Base-by-base conservation (phyloP, 768 basidiomycete genomes). In the Mycena rebaudengoi region DNA sequence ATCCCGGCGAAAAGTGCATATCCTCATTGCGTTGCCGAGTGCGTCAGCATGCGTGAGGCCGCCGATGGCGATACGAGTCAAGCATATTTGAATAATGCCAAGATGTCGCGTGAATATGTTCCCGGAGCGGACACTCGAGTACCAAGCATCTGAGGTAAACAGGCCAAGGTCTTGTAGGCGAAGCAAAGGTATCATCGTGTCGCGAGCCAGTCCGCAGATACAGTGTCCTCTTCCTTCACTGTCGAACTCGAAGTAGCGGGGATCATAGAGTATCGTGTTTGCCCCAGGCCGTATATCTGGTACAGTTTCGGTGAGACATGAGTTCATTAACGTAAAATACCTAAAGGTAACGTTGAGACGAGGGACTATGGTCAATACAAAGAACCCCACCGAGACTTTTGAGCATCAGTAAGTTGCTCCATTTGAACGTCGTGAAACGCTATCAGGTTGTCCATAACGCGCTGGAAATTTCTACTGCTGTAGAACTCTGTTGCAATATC, bases 101-200 rank as follows among this genome's bases (percentile, higher is more conserved):
- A 39, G 49, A n/a, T 57, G 44, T 8, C 66, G 62, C 7, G 50
- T 50, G 7, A 2, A 11, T 2, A 20, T n/a, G 10, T 48, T 44
- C 21, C 33, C 28, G 8, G 40, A 57, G 40, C 66, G 66, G 29
- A 57, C 66, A 30, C 20, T 40, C 3, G 66, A 51, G 18, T 67
- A 67, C 66, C 66, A 67, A 3, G 66, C 62, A 16, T 67, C 66
- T 14, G 57, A 51, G 1, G 62, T 61, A 37, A 67, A 67, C 33
- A 56, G 5, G 23, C n/a, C 6, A 25, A 56, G 37, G 37, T 64
- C 62, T 35, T 60, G 49, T 48, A 26, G 0, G 8, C 62, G 62
- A 33, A 67, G 48, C 5, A 45, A 28, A 50, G 57, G 50, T 10
- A 57, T 29, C 37, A 67, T 28, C 16, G 32, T 23, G 23, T 67